phyloP scores from a whole-genome alignment of 352 stramenopile genomes.

The Aphanomyces euteiches region DNA sequence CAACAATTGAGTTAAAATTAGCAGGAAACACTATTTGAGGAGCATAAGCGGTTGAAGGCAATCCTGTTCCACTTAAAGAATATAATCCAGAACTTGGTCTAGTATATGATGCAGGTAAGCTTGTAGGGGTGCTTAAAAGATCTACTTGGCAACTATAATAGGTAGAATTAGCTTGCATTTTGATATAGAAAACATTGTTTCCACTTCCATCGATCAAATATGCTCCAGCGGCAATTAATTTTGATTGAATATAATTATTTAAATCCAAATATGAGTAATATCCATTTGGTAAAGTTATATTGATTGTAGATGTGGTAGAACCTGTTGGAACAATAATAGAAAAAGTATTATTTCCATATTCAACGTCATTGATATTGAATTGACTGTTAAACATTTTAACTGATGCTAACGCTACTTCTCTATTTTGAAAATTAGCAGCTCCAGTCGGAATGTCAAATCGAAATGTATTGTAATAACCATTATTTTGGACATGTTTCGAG shows the following conservation, averaged over 20 bases:
- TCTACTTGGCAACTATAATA: not conserved
- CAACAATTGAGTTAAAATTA: slow-evolving; percentile 1
- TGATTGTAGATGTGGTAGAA: not conserved
- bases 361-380: not conserved
- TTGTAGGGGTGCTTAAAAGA: not conserved
- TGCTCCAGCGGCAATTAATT: not conserved
- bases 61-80: slow-evolving; percentile 6
- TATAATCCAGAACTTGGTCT: not conserved
- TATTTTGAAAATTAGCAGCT: not conserved
- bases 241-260: not conserved
- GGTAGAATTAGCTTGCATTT: not conserved
- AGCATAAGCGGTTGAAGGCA: not conserved
- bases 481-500: not conserved
- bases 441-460: not conserved
- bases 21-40: not conserved
- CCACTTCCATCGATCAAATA: not conserved
- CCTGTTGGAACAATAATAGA: not conserved
- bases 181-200: slow-evolving; percentile 4
- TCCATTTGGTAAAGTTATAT: slow-evolving; percentile 8
- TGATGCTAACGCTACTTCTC: not conserved
- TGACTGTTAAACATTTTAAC: not conserved
- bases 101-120: not conserved
- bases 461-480: not conserved
- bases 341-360: slow-evolving; percentile 3
- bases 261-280: not conserved